A percentile compares a stretch with the other conserved stretches of the same genome.
Evolutionary conservation across 2,329 filamentous ascomycete species (phyloP).

Genomic region (Phaeophleospora eucalypticola): DNA sequence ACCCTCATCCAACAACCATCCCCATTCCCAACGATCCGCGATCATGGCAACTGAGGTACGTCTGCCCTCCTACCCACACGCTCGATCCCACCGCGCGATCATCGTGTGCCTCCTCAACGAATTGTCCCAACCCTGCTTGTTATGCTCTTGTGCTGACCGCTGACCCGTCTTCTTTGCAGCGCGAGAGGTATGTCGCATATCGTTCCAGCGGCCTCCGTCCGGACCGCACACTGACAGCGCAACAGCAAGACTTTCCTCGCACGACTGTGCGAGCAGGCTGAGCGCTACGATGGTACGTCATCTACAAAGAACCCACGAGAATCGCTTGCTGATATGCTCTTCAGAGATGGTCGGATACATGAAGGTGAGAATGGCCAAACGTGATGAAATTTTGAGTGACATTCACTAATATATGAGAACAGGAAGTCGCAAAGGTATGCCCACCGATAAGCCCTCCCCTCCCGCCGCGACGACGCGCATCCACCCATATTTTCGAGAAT

Average conservation of each 20-base stretch:
- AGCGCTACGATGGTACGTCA: slow-evolving; percentile 89
- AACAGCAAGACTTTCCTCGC: slow-evolving; percentile 99
- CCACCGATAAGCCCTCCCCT: slow-evolving; percentile 18
- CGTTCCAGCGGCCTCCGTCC: slow-evolving; percentile 17
- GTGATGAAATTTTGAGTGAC: slow-evolving; percentile 2
- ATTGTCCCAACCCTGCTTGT: slow-evolving; percentile 29
- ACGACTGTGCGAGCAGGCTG: slow-evolving; percentile 99
- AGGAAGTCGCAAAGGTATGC: slow-evolving; percentile 90
- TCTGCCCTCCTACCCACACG: slow-evolving; percentile 34
- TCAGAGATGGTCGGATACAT: slow-evolving; percentile 97
- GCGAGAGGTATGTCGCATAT: slow-evolving; percentile 43
- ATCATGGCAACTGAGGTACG: slow-evolving; percentile 62
- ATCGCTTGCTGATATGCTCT: slow-evolving; percentile 22
- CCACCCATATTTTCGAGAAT: background rate
- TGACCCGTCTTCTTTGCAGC: slow-evolving; percentile 43
- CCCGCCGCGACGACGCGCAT: slow-evolving; percentile 15
- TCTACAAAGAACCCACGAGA: slow-evolving; percentile 5
- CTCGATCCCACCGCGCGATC: slow-evolving; percentile 22
- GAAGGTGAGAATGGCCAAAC: slow-evolving; percentile 60
- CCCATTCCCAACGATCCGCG: background rate
- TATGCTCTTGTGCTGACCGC: slow-evolving; percentile 17
- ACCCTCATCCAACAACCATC: background rate
- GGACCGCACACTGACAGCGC: slow-evolving; percentile 28
- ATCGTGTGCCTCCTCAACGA: slow-evolving; percentile 27
- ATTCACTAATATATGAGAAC: slow-evolving; percentile 35